Conservation (phyloP, 805 yeast species). For the Candida xyloterini region DNA sequence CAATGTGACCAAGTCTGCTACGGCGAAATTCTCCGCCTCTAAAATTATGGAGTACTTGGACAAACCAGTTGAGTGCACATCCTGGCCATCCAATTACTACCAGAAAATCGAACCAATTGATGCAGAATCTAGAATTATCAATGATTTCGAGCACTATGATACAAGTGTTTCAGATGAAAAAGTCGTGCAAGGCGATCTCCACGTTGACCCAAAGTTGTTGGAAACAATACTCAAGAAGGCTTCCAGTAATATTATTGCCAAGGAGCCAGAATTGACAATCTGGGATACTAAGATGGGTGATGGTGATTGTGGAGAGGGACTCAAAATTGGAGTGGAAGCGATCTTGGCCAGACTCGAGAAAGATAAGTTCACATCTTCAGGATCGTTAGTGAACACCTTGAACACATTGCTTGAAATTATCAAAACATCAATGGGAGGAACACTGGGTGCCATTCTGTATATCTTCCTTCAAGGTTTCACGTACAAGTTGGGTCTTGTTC, state of each 20-base stretch:
- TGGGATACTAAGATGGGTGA: slow-evolving; percentile 45
- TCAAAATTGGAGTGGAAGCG: slow-evolving; percentile 34
- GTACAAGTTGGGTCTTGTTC: slow-evolving; percentile 29
- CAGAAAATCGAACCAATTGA: slow-evolving; percentile 19
- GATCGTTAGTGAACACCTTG: slow-evolving; percentile 28
- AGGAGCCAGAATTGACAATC: slow-evolving; percentile 36
- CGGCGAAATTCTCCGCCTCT: slow-evolving; percentile 19
- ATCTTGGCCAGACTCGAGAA: slow-evolving; percentile 26
- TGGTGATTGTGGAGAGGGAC: slow-evolving; percentile 42
- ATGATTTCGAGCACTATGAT: slow-evolving; percentile 28
- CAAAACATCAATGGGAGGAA: slow-evolving; percentile 40
- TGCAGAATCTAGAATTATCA: slow-evolving; percentile 25
- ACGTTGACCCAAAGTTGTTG: slow-evolving; percentile 18
- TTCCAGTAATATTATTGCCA: slow-evolving; percentile 30
- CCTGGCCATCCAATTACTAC: slow-evolving; percentile 29
- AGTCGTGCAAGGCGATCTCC: slow-evolving; percentile 17
- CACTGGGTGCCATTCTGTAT: slow-evolving; percentile 37
- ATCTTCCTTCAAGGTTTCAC: slow-evolving; percentile 29
- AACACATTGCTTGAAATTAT: slow-evolving; percentile 29
- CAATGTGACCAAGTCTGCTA: slow-evolving; percentile 33
- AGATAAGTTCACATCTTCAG: slow-evolving; percentile 23
- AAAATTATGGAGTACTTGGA: slow-evolving; percentile 33
- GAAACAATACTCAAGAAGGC: slow-evolving; percentile 25
- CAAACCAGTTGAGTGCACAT: slow-evolving; percentile 31
- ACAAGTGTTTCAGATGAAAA: slow-evolving; percentile 21